Evolutionary conservation across 176 grass and related monocot species (phyloP).

Genomic region (Panicum miliaceum): DNA sequence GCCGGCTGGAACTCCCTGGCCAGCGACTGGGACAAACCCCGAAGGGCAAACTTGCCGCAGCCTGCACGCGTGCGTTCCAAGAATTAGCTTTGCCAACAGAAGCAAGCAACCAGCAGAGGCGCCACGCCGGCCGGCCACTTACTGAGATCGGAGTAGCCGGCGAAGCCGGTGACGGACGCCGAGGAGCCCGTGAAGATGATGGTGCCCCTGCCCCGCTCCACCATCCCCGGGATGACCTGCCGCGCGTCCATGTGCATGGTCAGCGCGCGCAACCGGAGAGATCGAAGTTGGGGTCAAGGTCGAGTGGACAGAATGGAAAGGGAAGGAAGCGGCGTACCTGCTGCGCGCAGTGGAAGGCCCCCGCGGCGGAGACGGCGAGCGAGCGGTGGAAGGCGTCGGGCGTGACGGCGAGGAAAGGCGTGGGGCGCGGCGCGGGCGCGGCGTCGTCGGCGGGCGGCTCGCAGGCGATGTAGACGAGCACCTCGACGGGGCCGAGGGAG

Average conservation of each 20-base stretch:
- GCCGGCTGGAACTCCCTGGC: slow-evolving; percentile 72
- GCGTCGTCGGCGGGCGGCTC: slow-evolving; percentile 28
- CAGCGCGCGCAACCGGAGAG: not conserved
- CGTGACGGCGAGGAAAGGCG: slow-evolving; percentile 61
- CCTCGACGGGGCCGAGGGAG: slow-evolving; percentile 83
- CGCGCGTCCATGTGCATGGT: not conserved
- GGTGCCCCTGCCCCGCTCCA: slow-evolving; percentile 83
- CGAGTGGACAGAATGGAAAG: too few relatives aligned
- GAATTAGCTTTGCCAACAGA: not conserved
- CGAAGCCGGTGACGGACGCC: slow-evolving; percentile 63
- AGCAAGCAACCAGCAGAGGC: not conserved
- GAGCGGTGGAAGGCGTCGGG: slow-evolving; percentile 64
- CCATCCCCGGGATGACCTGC: slow-evolving; percentile 88
- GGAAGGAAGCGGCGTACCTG: slow-evolving; percentile 39
- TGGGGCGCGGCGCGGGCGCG: slow-evolving; percentile 12
- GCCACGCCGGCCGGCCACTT: not conserved
- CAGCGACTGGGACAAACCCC: slow-evolving; percentile 81
- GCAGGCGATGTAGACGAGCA: slow-evolving; percentile 91
- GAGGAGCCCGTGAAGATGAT: slow-evolving; percentile 89
- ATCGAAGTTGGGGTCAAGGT: too few relatives aligned
- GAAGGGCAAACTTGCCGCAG: slow-evolving; percentile 85
- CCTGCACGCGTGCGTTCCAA: slow-evolving; percentile 50
- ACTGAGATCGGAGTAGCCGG: slow-evolving; percentile 73
- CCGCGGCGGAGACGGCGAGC: slow-evolving; percentile 63
- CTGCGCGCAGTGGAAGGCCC: slow-evolving; percentile 89